These are phyloP conservation scores for Phialemonium atrogriseum DNA, from an alignment of 2,329 filamentous ascomycete genomes.

Conservation along the genomic window DNA sequence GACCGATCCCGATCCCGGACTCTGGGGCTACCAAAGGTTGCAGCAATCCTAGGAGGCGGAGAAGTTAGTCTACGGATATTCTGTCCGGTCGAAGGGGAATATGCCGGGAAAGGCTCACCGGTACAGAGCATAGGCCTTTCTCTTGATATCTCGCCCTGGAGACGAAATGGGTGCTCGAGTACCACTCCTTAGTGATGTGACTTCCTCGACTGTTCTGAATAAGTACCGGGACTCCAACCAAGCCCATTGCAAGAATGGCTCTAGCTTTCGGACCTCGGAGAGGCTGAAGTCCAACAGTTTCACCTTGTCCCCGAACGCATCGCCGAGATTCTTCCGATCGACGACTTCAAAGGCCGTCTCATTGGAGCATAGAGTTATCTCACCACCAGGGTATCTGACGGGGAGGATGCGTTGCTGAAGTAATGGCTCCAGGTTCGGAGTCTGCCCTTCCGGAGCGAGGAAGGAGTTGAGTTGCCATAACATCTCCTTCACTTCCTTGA, in stretches of 20 bases:
- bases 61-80: no score
- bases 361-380: constrained; percentile 5
- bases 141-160: constrained; percentile 17
- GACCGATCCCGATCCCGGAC: constrained; percentile 4
- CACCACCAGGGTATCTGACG: constrained; percentile 11
- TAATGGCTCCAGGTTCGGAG: no score
- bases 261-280: no score
- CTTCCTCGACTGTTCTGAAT: constrained; percentile 23
- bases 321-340: constrained; percentile 21
- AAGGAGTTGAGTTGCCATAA: constrained; percentile 25
- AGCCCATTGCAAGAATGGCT: constrained; percentile 25
- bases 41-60: constrained; percentile 20
- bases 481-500: constrained; percentile 18
- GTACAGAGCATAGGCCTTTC: constrained; percentile 21
- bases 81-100: neutral
- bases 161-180: constrained; percentile 12
- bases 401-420: constrained; percentile 15
- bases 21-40: constrained; percentile 17
- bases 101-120: no score
- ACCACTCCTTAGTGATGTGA: constrained; percentile 17
- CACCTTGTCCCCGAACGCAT: no score
- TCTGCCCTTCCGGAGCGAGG: no score
- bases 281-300: no score
- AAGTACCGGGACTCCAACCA: constrained; percentile 21
- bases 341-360: constrained; percentile 22